Evolutionary conservation across 2,329 filamentous ascomycete species (phyloP).

Genomic region (Paecilomyces formosus): DNA sequence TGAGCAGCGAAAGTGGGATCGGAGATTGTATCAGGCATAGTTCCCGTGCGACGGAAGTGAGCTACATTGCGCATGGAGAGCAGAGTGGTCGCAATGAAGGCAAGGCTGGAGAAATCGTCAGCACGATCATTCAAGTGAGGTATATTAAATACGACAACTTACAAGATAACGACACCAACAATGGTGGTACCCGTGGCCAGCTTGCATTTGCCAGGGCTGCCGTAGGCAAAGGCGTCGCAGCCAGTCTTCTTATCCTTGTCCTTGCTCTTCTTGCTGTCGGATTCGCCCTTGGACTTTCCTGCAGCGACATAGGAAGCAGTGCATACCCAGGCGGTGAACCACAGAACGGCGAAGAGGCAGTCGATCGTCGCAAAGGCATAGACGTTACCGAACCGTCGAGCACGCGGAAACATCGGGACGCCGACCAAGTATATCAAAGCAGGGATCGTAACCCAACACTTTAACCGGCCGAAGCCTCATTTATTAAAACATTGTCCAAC

Average conservation of each 20-base stretch:
- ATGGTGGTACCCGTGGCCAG: constrained; percentile 50
- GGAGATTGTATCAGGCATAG: constrained; percentile 40
- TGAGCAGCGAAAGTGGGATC: constrained; percentile 44
- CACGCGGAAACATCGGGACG: constrained; percentile 54
- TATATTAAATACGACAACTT: constrained; percentile 14
- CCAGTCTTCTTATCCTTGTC: constrained; percentile 36
- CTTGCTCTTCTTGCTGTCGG: constrained; percentile 22
- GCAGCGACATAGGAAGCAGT: constrained; percentile 49
- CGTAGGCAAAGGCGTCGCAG: constrained; percentile 50
- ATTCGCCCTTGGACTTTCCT: constrained; percentile 46
- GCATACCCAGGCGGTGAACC: constrained; percentile 53
- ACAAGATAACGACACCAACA: constrained; percentile 52
- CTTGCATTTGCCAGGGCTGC: constrained; percentile 48
- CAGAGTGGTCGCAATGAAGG: constrained; percentile 46
- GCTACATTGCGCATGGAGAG: constrained; percentile 49
- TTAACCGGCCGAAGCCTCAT: constrained; percentile 1
- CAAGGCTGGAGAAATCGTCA: constrained; percentile 32
- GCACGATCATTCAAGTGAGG: not conserved
- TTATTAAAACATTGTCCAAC: not conserved
- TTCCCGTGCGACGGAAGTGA: constrained; percentile 51
- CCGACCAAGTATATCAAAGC: constrained; percentile 53
- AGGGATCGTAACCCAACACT: constrained; percentile 55
- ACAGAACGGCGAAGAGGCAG: constrained; percentile 47
- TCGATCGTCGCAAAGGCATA: constrained; percentile 54
- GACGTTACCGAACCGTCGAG: constrained; percentile 51